Percentiles rank a stretch among this genome's conserved stretches.
These are phyloP conservation scores for Coemansia sp. DNA, from an alignment of 192 early-diverging fungal species.

Conservation along the genomic window DNA sequence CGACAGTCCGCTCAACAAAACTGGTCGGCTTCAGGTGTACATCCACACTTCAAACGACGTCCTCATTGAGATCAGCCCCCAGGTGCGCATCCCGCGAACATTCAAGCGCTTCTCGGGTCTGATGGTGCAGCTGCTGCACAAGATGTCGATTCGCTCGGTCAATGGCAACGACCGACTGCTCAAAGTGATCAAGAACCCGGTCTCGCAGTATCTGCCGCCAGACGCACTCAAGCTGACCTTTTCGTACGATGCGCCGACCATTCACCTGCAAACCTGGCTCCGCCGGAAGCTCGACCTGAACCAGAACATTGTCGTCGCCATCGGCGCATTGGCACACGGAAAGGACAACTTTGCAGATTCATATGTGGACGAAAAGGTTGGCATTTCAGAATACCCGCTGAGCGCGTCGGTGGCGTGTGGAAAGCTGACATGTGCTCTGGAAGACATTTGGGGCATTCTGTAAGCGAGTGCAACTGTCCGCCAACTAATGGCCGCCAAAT, in stretches of 20 bases:
- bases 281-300: conserved; percentile 69
- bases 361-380: conserved; percentile 97
- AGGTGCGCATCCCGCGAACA: conserved; percentile 98
- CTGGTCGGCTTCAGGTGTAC: conserved; percentile 96
- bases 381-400: conserved; percentile 94
- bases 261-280: conserved; percentile 79
- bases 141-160: conserved; percentile 90
- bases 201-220: conserved; percentile 93
- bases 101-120: conserved; percentile 98
- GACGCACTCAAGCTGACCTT: conserved; percentile 64
- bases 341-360: conserved; percentile 92
- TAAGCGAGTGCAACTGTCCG: no score
- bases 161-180: conserved; percentile 90
- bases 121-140: conserved; percentile 99
- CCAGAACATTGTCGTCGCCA: conserved; percentile 84
- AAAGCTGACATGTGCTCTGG: conserved; percentile 66
- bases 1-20: conserved; percentile 98
- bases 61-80: conserved; percentile 97
- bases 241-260: conserved; percentile 85
- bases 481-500: no score
- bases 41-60: conserved; percentile 94
- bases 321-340: conserved; percentile 97
- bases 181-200: conserved; percentile 97
- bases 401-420: conserved; percentile 97
- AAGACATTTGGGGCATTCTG: conserved; percentile 7